Percentiles rank a stretch among this genome's conserved stretches.
phyloP scores from a whole-genome alignment of 2,329 filamentous ascomycete genomes.

The Pyrenophora seminiperda region DNA sequence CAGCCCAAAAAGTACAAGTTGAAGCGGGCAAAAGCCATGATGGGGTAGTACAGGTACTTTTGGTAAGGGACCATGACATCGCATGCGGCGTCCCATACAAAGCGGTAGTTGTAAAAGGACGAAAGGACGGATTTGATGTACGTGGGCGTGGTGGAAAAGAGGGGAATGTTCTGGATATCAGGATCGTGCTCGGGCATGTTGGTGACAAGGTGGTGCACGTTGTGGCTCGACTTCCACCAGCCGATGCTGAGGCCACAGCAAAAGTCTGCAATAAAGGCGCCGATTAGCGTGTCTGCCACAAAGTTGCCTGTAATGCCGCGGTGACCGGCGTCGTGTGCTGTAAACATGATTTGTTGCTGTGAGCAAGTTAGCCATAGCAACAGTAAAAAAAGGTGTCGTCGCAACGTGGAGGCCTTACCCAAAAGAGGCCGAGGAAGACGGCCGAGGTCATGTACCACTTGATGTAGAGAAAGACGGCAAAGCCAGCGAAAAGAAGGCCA shows the following conservation, averaged over 20 bases:
- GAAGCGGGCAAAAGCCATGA: constrained; percentile 81
- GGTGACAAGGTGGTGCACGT: constrained; percentile 70
- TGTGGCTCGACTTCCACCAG: constrained; percentile 73
- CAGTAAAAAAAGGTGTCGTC: too few species aligned
- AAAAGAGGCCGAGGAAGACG: constrained; percentile 65
- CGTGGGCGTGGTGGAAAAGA: constrained; percentile 85
- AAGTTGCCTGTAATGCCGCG: constrained; percentile 67
- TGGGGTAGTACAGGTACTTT: constrained; percentile 79
- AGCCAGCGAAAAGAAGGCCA: constrained; percentile 56
- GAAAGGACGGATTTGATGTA: constrained; percentile 75
- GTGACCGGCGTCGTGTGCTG: constrained; percentile 69
- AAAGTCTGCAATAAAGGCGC: constrained; percentile 67
- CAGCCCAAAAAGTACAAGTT: constrained; percentile 85
- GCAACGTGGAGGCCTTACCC: constrained; percentile 43
- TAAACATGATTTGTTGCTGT: constrained; percentile 71
- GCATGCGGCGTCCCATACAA: constrained; percentile 77
- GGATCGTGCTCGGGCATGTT: constrained; percentile 61
- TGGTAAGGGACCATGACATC: constrained; percentile 74
- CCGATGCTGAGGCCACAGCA: constrained; percentile 69
- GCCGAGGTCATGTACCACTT: constrained; percentile 65
- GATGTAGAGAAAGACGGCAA: constrained; percentile 53
- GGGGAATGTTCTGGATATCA: constrained; percentile 68
- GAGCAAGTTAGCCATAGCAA: constrained; percentile 13
- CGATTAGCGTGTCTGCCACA: constrained; percentile 63
- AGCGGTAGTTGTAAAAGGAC: constrained; percentile 81